Percentiles rank a stretch among this genome's conserved stretches.
These are phyloP conservation scores for Penicillium antarcticum DNA, from an alignment of 495 filamentous ascomycete species.

Conservation along the genomic window DNA sequence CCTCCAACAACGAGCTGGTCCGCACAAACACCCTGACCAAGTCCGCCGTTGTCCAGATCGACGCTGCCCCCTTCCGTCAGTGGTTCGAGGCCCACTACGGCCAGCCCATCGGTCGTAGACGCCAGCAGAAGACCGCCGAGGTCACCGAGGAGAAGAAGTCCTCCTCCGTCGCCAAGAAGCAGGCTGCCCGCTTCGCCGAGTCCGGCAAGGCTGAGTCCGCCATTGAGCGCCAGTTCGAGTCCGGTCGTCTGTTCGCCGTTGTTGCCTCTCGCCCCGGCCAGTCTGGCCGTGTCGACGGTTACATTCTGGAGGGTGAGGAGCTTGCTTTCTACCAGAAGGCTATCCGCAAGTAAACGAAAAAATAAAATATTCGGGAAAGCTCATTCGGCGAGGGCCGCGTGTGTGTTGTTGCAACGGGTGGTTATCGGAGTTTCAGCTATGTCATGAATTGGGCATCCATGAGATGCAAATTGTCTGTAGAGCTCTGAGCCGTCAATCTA, in stretches of 20 bases:
- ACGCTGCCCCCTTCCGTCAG: slow-evolving; percentile 97
- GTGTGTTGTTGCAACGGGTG: slow-evolving; percentile 37
- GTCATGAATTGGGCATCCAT: slow-evolving; percentile 42
- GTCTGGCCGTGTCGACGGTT: slow-evolving; percentile 93
- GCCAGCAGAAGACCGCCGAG: slow-evolving; percentile 75
- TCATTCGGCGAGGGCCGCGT: slow-evolving; percentile 22
- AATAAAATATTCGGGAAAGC: slow-evolving; percentile 32
- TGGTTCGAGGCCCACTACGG: slow-evolving; percentile 99
- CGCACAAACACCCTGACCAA: slow-evolving; percentile 99
- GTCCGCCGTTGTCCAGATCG: slow-evolving; percentile 96
- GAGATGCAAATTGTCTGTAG: slow-evolving; percentile 42
- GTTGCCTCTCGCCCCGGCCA: slow-evolving; percentile 90
- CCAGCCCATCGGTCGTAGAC: slow-evolving; percentile 77
- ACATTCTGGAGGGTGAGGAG: slow-evolving; percentile 99
- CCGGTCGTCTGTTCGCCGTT: slow-evolving; percentile 91
- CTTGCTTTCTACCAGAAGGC: slow-evolving; percentile 98
- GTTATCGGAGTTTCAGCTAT: slow-evolving; percentile 48
- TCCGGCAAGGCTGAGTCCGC: slow-evolving; percentile 88
- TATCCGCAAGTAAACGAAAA: slow-evolving; percentile 83
- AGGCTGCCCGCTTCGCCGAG: slow-evolving; percentile 75
- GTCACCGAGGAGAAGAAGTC: slow-evolving; percentile 80
- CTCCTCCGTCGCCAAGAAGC: slow-evolving; percentile 92
- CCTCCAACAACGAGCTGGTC: slow-evolving; percentile 99
- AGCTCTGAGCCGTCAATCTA: slow-evolving; percentile 43
- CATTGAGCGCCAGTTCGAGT: slow-evolving; percentile 98